Conservation (phyloP, 139 green algal genomes). For the Ulvella scutata region DNA sequence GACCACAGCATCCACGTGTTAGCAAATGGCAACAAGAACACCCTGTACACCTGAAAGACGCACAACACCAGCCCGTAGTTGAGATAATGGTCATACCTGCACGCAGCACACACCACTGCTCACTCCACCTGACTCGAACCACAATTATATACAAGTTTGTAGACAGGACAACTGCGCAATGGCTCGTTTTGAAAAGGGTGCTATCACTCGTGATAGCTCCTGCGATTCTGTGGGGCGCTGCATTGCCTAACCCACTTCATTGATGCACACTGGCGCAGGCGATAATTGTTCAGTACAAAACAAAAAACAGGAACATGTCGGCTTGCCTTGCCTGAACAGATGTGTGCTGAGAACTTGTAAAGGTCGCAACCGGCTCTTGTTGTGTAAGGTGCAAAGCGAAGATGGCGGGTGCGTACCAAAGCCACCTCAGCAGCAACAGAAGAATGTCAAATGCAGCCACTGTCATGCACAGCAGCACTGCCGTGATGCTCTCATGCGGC, state of each 20-base stretch:
- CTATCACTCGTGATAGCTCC: no score
- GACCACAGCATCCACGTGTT: conserved; percentile 47
- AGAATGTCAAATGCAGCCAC: conserved; percentile 42
- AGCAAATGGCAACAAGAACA: conserved; percentile 34
- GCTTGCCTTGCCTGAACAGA: background rate
- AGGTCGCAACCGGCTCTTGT: no score
- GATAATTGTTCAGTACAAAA: background rate
- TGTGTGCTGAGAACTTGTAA: background rate
- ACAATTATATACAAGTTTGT: background rate
- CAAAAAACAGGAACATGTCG: background rate
- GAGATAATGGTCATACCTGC: conserved; percentile 3
- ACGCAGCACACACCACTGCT: background rate
- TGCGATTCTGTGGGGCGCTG: background rate
- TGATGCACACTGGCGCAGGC: background rate
- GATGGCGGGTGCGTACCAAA: conserved; percentile 38
- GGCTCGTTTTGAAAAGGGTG: no score
- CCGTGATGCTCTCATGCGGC: conserved; percentile 26
- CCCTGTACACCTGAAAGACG: conserved; percentile 30
- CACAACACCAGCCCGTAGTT: conserved; percentile 14
- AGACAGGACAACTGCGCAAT: no score
- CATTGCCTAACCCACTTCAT: background rate
- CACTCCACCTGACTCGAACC: background rate
- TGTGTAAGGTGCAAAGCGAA: conserved; percentile 11
- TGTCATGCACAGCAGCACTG: conserved; percentile 33
- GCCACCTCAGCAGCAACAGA: conserved; percentile 31